Evolutionary conservation across 75 land plant species (phyloP).

Genomic region (Azolla pinnata): DNA sequence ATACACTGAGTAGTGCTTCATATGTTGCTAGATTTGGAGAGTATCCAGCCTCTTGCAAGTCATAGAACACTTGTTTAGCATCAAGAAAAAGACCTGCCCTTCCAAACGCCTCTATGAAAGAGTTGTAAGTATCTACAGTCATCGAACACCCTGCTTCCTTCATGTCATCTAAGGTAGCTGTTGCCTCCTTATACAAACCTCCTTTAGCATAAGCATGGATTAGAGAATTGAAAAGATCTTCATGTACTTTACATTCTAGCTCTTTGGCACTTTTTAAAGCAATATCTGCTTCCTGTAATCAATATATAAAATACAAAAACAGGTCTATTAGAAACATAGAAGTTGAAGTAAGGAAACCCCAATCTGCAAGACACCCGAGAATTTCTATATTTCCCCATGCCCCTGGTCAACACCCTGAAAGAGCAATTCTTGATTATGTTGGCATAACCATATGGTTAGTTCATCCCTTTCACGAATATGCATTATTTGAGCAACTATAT

Average conservation of each 20-base stretch:
- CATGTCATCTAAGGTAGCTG: conserved; percentile 47
- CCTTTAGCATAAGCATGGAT: conserved; percentile 69
- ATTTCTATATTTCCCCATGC: no score
- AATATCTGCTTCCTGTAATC: conserved; percentile 52
- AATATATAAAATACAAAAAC: no score
- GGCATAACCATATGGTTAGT: no score
- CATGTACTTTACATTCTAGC: conserved; percentile 47
- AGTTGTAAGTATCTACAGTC: conserved; percentile 53
- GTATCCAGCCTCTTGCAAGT: conserved; percentile 63
- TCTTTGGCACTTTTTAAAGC: conserved; percentile 78
- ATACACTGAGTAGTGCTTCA: conserved; percentile 63
- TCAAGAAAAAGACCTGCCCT: conserved; percentile 70
- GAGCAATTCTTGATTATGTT: no score
- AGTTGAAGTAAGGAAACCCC: no score
- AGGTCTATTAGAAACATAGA: no score
- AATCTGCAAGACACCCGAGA: no score
- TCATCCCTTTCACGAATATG: no score
- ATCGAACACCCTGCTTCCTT: conserved; percentile 38
- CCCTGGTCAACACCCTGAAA: no score
- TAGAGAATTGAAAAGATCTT: conserved; percentile 60
- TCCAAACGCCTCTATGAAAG: conserved; percentile 73
- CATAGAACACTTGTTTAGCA: conserved; percentile 51
- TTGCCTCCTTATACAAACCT: conserved; percentile 60
- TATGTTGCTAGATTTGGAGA: conserved; percentile 55
- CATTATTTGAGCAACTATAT: no score